phyloP scores from a whole-genome alignment of 1,139 yeast species.

The Debaryomyces psychrophilus region DNA sequence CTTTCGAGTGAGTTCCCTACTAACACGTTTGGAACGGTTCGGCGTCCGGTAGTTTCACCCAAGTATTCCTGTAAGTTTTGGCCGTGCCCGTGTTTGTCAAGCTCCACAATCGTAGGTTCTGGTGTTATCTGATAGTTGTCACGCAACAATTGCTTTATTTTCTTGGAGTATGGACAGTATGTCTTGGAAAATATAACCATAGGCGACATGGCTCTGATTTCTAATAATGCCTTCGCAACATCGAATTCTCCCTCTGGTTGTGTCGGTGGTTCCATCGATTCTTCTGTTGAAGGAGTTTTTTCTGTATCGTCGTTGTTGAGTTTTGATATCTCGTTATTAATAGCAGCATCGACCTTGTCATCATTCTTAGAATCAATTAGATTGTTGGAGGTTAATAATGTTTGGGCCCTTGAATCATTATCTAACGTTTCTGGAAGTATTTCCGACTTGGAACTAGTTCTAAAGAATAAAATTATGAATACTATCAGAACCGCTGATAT shows the following conservation, averaged over 20 bases:
- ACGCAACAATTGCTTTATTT: slow-evolving; percentile 65
- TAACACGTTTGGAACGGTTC: slow-evolving; percentile 73
- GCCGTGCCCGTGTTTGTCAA: slow-evolving; percentile 78
- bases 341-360: slow-evolving; percentile 43
- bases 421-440: slow-evolving; percentile 1
- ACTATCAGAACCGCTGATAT: slow-evolving; percentile 20
- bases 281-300: slow-evolving; percentile 9
- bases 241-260: slow-evolving; percentile 46
- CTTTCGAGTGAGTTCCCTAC: slow-evolving; percentile 57
- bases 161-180: slow-evolving; percentile 74
- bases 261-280: slow-evolving; percentile 6
- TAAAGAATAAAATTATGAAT: slow-evolving; percentile 20
- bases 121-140: slow-evolving; percentile 75
- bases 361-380: slow-evolving; percentile 37
- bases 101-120: slow-evolving; percentile 70
- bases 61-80: slow-evolving; percentile 61
- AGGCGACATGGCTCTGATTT: slow-evolving; percentile 65
- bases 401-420: slow-evolving; percentile 8
- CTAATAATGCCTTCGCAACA: slow-evolving; percentile 61
- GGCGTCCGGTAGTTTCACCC: slow-evolving; percentile 58
- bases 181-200: slow-evolving; percentile 73
- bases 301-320: slow-evolving; percentile 18
- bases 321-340: slow-evolving; percentile 42
- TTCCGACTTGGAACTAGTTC: slow-evolving; percentile 3
- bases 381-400: slow-evolving; percentile 11